Conservation (phyloP, 2,329 filamentous ascomycete species). For the Bipolaris victoriae region DNA sequence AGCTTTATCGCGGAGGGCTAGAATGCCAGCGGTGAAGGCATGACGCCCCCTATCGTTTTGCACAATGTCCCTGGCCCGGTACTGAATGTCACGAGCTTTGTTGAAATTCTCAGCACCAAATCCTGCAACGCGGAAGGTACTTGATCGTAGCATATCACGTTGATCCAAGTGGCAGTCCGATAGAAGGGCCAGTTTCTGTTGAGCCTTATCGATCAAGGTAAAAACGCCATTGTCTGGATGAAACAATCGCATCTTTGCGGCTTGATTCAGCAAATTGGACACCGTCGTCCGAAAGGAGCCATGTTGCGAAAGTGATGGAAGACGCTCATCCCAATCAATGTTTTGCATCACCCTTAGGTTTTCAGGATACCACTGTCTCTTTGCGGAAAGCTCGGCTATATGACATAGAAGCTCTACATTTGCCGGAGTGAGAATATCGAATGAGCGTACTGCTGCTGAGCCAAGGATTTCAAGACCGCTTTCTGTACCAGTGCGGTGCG, state of each 20-base stretch:
- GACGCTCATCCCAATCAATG: conserved; percentile 50
- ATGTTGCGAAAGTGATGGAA: conserved; percentile 48
- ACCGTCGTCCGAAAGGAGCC: conserved; percentile 30
- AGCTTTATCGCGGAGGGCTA: conserved; percentile 25
- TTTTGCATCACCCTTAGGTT: conserved; percentile 53
- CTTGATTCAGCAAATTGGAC: conserved; percentile 33
- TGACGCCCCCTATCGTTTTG: conserved; percentile 17
- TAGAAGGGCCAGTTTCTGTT: neutral
- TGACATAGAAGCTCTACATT: conserved; percentile 27
- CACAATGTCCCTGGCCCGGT: conserved; percentile 24
- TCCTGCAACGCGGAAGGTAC: conserved; percentile 34
- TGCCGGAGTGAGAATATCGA: conserved; percentile 43
- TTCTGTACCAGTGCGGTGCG: conserved; percentile 60
- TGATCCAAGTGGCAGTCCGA: conserved; percentile 25
- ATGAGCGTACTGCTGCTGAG: conserved; percentile 59
- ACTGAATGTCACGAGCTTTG: conserved; percentile 24
- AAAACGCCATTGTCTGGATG: conserved; percentile 12
- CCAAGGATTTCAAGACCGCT: conserved; percentile 57
- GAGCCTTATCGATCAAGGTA: conserved; percentile 2
- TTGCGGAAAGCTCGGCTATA: conserved; percentile 45
- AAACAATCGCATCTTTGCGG: conserved; percentile 23
- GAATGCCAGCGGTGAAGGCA: conserved; percentile 18
- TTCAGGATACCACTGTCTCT: conserved; percentile 53
- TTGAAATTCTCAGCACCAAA: conserved; percentile 45
- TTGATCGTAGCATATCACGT: conserved; percentile 40